Conservation (phyloP, 1,284 basidiomycete species). For the Ganoderma multipileum region DNA sequence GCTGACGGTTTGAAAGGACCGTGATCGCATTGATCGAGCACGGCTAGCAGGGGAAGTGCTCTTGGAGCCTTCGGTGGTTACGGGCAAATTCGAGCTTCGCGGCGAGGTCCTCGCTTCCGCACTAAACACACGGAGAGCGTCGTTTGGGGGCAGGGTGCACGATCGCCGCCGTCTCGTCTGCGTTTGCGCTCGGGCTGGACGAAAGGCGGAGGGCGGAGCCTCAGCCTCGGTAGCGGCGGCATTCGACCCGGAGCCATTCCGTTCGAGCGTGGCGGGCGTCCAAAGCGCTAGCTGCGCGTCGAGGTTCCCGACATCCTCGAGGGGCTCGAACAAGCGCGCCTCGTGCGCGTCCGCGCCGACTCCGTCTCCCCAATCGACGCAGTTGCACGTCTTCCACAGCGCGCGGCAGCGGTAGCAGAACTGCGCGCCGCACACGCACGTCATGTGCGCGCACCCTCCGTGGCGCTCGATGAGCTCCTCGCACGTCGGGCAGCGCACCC, state of each 20-base stretch:
- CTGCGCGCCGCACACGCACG: slow-evolving; percentile 51
- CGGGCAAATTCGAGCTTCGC: neutral
- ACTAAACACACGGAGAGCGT: neutral
- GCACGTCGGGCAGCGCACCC: slow-evolving; percentile 53
- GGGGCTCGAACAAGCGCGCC: slow-evolving; percentile 37
- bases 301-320: slow-evolving; percentile 21
- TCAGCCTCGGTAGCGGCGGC: neutral
- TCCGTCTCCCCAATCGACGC: slow-evolving; percentile 49
- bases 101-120: neutral
- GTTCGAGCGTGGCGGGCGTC: slow-evolving; percentile 15
- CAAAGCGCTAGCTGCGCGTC: slow-evolving; percentile 14
- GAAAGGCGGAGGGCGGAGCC: neutral
- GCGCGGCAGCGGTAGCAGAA: slow-evolving; percentile 53
- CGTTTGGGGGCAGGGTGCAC: slow-evolving; percentile 1
- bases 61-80: neutral
- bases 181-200: neutral
- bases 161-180: neutral
- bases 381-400: slow-evolving; percentile 48
- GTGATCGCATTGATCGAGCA: neutral
- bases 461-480: slow-evolving; percentile 49
- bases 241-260: neutral
- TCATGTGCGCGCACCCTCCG: slow-evolving; percentile 54
- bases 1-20: slow-evolving; percentile 3
- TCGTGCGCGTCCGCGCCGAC: slow-evolving; percentile 45
- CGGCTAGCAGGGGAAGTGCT: neutral